Evolutionary conservation across 2,329 filamentous ascomycete genomes (phyloP), one percentile per base, ranked within the genome.

Genomic region (Diplodia corticola): DNA sequence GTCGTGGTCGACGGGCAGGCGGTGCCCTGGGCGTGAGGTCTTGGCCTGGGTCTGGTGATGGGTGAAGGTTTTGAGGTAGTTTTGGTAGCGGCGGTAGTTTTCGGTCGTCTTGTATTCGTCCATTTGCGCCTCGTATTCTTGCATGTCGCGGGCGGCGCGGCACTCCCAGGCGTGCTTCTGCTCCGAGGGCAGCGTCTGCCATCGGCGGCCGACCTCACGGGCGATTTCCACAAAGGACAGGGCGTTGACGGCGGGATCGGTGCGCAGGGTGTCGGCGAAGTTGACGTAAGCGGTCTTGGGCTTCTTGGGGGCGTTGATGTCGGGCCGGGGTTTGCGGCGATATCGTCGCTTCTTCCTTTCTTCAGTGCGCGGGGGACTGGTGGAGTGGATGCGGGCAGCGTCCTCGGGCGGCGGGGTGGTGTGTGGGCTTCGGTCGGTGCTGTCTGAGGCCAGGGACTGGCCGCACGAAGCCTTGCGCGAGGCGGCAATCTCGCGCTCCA

Each of bases 281-380:
- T 78, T 78, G n/a, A 79, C 77, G 68, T 79, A 79, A 9, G 76
- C 77, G 37, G 77, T 79, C 61, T 79, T 79, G 33, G 77, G 77
- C 61, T 78, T 78, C 68, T 77, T 77, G 13, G 77, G 77, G 20
- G 77, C 77, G 66, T 78, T 73, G 37, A 60, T 59, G 63, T 79
- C 77, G 12, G 76, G 71, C 6, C 73, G 70, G 9, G 77, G 77
- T 66, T 78, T 77, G 15, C 77, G 72, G 26, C 77, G 69, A 68
- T 79, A 79, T 59, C 74, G 70, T 60, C 77, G 70, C 71, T 79
- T 67, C 20, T 54, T 63, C 77, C 67, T 76, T 75, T 64, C 74
- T 67, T 17, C 70, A 69, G 7, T 69, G 68, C 40, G 71, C 69
- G 15, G 70, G 60, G 5, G 71, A 72, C 63, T 75, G 71, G 28